Evolutionary conservation across 257 asterid species (phyloP).

Genomic region (Jacaranda copaia): DNA sequence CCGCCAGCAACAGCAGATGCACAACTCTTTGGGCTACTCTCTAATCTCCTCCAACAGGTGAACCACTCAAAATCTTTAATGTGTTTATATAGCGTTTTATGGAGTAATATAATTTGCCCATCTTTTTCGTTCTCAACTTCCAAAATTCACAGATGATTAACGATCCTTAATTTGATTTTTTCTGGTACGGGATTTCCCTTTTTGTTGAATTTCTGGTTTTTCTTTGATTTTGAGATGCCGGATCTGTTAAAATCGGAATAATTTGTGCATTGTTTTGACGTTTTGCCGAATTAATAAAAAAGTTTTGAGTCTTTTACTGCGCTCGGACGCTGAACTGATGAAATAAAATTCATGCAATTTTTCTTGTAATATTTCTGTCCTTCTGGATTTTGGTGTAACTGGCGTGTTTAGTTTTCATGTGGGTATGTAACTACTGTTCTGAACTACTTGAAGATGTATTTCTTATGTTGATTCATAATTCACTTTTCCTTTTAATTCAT

Average conservation of each 20-base stretch:
- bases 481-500: neutral
- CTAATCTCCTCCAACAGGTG: conserved; percentile 84
- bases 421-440: conserved; percentile 6
- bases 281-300: neutral
- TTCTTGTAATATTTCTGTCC: neutral
- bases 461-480: neutral
- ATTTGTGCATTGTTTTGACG: conserved; percentile 5
- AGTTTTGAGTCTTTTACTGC: neutral
- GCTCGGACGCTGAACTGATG: neutral
- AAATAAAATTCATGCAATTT: neutral
- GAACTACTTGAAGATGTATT: conserved; percentile 9
- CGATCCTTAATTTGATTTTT: conserved; percentile 17
- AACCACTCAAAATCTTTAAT: neutral
- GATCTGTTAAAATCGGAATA: conserved; percentile 29
- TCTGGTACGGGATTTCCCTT: conserved; percentile 14
- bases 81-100: neutral
- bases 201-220: neutral
- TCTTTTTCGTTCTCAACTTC: conserved; percentile 7
- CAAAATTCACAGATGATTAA: conserved; percentile 21
- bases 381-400: conserved; percentile 22
- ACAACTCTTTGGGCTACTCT: conserved; percentile 80
- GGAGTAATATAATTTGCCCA: neutral
- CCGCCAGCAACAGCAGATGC: conserved; percentile 65
- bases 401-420: neutral
- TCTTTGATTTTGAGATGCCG: neutral